Evolutionary conservation across 305 asterid species (phyloP).

Genomic region (Fraxinus ornus): DNA sequence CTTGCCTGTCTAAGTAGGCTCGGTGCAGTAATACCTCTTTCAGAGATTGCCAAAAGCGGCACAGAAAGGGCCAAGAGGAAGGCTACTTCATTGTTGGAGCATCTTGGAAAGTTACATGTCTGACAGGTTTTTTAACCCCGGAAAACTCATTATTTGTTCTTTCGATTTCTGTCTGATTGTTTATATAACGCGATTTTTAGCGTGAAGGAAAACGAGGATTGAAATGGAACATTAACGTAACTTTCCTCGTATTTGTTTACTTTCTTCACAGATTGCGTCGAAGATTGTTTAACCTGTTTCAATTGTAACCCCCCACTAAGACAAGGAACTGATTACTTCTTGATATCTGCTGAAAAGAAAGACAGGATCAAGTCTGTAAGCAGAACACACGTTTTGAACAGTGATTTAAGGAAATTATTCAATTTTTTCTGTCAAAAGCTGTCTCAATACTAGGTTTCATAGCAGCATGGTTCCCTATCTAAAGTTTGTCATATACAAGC

Average conservation of each 20-base stretch:
- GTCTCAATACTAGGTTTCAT: background rate
- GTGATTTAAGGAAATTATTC: background rate
- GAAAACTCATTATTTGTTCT: conserved; percentile 21
- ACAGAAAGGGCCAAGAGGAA: conserved; percentile 86
- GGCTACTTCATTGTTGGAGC: conserved; percentile 75
- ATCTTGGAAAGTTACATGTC: conserved; percentile 46
- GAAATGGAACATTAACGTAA: conserved; percentile 21
- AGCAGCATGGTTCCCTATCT: background rate
- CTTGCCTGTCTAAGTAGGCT: conserved; percentile 67
- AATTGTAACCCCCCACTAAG: background rate
- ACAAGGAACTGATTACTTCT: background rate
- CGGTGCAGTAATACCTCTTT: conserved; percentile 65
- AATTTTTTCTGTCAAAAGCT: background rate
- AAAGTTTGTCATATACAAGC: background rate
- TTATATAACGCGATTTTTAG: conserved; percentile 35
- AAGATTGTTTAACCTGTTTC: conserved; percentile 19
- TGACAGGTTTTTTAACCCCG: conserved; percentile 28
- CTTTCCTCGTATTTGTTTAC: conserved; percentile 31
- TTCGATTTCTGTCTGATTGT: conserved; percentile 26
- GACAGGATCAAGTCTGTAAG: background rate
- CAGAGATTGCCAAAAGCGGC: conserved; percentile 66
- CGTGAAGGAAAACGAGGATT: conserved; percentile 26
- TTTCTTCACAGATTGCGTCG: conserved; percentile 29
- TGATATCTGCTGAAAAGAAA: background rate
- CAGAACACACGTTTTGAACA: background rate